A percentile compares a stretch with the other conserved stretches of the same genome.
Conservation (phyloP, 2,329 filamentous ascomycete species). For the Lasiodiplodia gonubiensis region DNA sequence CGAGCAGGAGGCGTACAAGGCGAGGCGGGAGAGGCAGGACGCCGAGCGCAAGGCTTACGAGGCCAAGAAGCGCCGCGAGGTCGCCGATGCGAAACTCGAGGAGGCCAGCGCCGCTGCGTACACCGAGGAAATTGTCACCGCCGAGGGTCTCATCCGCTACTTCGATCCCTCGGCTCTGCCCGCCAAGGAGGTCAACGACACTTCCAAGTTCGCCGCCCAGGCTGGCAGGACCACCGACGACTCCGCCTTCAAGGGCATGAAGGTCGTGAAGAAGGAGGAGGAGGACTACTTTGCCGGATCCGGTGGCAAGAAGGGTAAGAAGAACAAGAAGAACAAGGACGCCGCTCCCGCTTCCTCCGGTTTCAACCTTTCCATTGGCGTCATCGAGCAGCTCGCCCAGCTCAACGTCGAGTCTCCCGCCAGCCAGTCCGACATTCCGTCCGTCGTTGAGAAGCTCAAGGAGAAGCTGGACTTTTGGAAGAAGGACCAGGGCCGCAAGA, state of each 20-base stretch:
- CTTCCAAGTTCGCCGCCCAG: constrained; percentile 74
- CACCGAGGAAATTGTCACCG: constrained; percentile 88
- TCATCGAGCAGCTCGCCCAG: constrained; percentile 87
- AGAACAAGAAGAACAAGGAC: constrained; percentile 75
- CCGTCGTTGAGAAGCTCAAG: constrained; percentile 84
- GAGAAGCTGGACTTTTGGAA: constrained; percentile 93
- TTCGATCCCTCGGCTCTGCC: constrained; percentile 76
- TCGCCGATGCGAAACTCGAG: constrained; percentile 76
- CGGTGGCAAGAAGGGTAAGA: constrained; percentile 84
- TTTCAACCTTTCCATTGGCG: constrained; percentile 87
- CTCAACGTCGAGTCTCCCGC: constrained; percentile 88
- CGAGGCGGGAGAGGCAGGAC: constrained; percentile 76
- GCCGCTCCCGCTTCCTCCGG: constrained; percentile 59
- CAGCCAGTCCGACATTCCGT: constrained; percentile 80
- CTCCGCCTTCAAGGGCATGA: constrained; percentile 82
- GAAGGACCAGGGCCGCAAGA: constrained; percentile 85
- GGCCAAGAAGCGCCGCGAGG: constrained; percentile 75
- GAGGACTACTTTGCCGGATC: constrained; percentile 80
- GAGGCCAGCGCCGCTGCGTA: constrained; percentile 87
- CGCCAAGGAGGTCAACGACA: constrained; percentile 67
- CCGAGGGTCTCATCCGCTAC: constrained; percentile 85
- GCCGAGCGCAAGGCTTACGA: constrained; percentile 77
- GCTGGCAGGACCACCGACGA: constrained; percentile 84
- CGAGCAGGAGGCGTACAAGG: constrained; percentile 81
- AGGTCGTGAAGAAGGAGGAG: constrained; percentile 82